Evolutionary conservation across 2,329 filamentous ascomycete species (phyloP), one percentile per base, ranked within the genome.

Genomic region (Leptodontidium sp.): DNA sequence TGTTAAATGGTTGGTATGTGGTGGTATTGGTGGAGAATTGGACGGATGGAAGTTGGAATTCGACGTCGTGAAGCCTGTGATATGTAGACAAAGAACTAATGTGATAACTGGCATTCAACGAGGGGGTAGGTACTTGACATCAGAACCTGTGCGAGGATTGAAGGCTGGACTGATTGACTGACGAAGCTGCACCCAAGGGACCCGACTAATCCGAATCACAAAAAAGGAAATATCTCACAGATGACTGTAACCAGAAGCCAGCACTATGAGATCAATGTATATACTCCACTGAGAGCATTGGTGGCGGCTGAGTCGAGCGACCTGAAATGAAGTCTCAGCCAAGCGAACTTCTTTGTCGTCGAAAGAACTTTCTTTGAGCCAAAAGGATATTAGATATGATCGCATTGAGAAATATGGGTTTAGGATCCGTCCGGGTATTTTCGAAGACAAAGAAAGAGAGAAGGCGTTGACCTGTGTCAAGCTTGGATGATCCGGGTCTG

Each of bases 291-390:
- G 14, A 7, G 45, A 45, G 49, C 6, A 12, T 21, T 35, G 5
- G 32, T 35, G 32, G 32, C 32, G 32, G 24, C 12, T 11, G 4
- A 47, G 4, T 45, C 21, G 21, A 21, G 21, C 17, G 5, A 47
- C 12, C 21, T 24, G 50, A 1, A 35, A 9, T 5, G 62, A n/a
- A 32, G 29, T 17, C n/a, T 47, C n/a, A 32, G 35, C 15, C 29
- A 52, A 58, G 49, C 43, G 50, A 58, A n/a, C 26, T 21, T 57
- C 62, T 65, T 65, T 65, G 62, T 65, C n/a, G 11, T 57, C 21
- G 35, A 21, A n/a, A 32, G 21, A 57, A 47, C 47, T 61, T 53
- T 58, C 50, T 58, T 65, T 64, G 35, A 57, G 21, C 29, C 14
- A 11, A 40, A 49, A 15, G 14, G 29, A 35, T 9, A 15, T 17